Base-by-base conservation (phyloP, 331 rosid species). In the Rosa hybrid region DNA sequence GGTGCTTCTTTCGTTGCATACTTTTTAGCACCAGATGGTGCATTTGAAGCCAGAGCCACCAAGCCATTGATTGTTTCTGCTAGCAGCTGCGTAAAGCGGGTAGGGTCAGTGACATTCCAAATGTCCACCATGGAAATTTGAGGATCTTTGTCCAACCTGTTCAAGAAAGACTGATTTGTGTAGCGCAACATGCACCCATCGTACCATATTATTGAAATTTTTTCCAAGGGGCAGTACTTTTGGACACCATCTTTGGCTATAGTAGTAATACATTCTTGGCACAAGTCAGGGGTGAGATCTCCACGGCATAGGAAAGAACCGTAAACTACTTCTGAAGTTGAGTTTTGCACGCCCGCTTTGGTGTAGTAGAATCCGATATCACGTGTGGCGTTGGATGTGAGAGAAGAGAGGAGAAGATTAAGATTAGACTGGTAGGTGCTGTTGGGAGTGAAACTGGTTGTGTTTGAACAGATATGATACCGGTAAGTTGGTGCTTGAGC, bases 301-400 rank as follows among this genome's bases (percentile, higher is more conserved):
- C 87, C 87, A 1, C 87, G 84, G 68, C 90, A 89, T 48, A 68
- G 68, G 78, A 78, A 84, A 69, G 67, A 67, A 4, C 92, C 89
- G 13, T 83, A 85, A 38, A 81, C 78, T 21, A 54, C 23, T 54
- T 64, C 11, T 39, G 27, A 2, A 20, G 11, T n/a, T 41, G 81
- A 59, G 4, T 71, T 17, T 30, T 12, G 72, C 17, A 16, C 14
- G 62, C 79, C 79, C 0, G 44, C 18, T 2, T 79, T 69, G 23
- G 85, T 53, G 75, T 82, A 84, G 84, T 82, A 84, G 83, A 77
- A 84, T 16, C 69, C 75, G 1, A 17, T 5, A 3, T 39, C n/a
- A 30, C 7, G 17, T 77, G 83, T 77, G 76, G 76, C 89, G 20
- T 82, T 79, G 78, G 83, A 69, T 44, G 86, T 27, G n/a, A 87